phyloP scores from a whole-genome alignment of 2,329 filamentous ascomycete genomes.

The Zasmidium citrigriseum region DNA sequence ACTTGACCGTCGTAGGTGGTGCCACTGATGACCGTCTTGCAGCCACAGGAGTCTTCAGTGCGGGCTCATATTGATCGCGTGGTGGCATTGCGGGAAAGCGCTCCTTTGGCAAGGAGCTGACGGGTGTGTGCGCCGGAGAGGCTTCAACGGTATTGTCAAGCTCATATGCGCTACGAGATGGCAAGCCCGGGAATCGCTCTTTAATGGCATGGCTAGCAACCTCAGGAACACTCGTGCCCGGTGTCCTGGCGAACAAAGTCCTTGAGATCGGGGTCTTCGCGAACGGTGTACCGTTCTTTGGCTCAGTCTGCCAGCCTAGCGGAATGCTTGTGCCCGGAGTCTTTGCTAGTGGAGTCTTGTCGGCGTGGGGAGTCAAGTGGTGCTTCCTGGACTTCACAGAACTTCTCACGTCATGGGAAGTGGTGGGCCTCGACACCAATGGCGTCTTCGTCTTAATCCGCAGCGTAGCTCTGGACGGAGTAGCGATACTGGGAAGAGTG shows the following conservation, averaged over 20 bases:
- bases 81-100: background rate
- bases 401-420: conserved; percentile 6
- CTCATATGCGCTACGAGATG: background rate
- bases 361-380: conserved; percentile 4
- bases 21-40: background rate
- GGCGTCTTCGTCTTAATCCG: background rate
- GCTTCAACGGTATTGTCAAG: background rate
- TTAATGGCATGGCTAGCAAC: background rate
- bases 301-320: background rate
- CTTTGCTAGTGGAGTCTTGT: conserved; percentile 1
- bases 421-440: background rate
- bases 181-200: background rate
- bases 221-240: conserved; percentile 2
- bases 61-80: background rate
- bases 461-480: background rate
- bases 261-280: conserved; percentile 3
- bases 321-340: conserved; percentile 13
- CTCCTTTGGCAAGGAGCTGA: background rate
- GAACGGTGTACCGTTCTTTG: background rate
- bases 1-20: background rate
- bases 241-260: background rate
- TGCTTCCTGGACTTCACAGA: conserved; percentile 1
- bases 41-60: background rate
- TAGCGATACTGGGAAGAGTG: conserved; percentile 25
- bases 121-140: background rate